Conservation (phyloP, 1,284 basidiomycete species). For the Ustilago crameri region DNA sequence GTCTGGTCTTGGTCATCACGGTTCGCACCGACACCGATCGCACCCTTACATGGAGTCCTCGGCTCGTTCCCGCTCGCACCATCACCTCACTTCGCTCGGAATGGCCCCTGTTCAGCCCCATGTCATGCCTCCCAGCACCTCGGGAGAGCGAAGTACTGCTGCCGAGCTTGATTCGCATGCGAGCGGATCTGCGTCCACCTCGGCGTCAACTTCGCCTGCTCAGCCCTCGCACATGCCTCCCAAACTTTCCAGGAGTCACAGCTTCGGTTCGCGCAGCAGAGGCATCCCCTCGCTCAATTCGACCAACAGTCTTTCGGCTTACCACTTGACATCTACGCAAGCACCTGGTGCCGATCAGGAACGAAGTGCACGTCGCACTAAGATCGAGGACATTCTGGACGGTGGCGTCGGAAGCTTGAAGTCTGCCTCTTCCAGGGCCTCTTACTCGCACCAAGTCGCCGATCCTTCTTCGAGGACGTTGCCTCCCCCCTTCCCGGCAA, state of each 20-base stretch:
- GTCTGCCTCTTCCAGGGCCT: slow-evolving; percentile 37
- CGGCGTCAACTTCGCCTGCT: slow-evolving; percentile 52
- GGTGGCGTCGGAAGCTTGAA: slow-evolving; percentile 45
- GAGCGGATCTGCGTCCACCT: slow-evolving; percentile 45
- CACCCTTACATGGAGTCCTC: slow-evolving; percentile 60
- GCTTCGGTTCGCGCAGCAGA: slow-evolving; percentile 49
- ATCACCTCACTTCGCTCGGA: slow-evolving; percentile 60
- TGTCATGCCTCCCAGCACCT: slow-evolving; percentile 53
- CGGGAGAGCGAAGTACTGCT: slow-evolving; percentile 64
- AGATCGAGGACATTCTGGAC: slow-evolving; percentile 53
- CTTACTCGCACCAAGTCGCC: slow-evolving; percentile 39
- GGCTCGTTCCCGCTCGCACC: slow-evolving; percentile 60
- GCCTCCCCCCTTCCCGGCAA: slow-evolving; percentile 51
- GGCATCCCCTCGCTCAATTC: slow-evolving; percentile 45
- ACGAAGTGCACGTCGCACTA: slow-evolving; percentile 27
- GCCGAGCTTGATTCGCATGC: slow-evolving; percentile 36
- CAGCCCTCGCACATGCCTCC: slow-evolving; percentile 39
- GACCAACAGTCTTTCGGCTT: slow-evolving; percentile 51
- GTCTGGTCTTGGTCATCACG: slow-evolving; percentile 63
- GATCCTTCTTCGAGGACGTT: slow-evolving; percentile 51
- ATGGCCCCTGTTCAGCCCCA: slow-evolving; percentile 32
- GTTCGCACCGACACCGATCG: slow-evolving; percentile 62
- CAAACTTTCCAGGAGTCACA: slow-evolving; percentile 50
- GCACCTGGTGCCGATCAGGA: slow-evolving; percentile 15
- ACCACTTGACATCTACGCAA: slow-evolving; percentile 47